These are phyloP conservation scores for Macrolepiota albuminosa DNA, from an alignment of 768 basidiomycete genomes.

Conservation along the genomic window DNA sequence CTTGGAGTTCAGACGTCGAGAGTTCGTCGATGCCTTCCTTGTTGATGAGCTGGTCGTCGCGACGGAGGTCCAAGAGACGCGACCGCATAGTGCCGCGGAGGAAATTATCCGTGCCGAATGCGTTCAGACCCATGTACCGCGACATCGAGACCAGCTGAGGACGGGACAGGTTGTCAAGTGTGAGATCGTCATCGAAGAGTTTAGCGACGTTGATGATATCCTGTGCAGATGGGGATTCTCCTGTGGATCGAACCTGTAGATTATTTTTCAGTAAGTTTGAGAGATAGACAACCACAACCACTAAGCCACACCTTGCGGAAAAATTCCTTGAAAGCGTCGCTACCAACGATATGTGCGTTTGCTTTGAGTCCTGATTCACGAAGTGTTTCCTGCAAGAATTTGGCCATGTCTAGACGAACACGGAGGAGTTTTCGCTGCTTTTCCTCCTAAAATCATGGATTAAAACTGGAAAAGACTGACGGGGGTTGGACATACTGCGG, in stretches of 20 bases:
- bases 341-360: slow-evolving; percentile 88
- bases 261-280: background rate
- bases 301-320: slow-evolving; percentile 80
- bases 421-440: slow-evolving; percentile 94
- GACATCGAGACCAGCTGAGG: slow-evolving; percentile 99
- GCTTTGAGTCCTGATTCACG: slow-evolving; percentile 92
- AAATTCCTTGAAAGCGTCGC: slow-evolving; percentile 97
- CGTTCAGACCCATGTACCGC: slow-evolving; percentile 96
- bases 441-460: slow-evolving; percentile 69
- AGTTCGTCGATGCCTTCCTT: slow-evolving; percentile 87
- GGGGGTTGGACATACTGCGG: slow-evolving; percentile 50
- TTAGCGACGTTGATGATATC: slow-evolving; percentile 95
- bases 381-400: slow-evolving; percentile 97
- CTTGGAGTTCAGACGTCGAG: slow-evolving; percentile 87
- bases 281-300: background rate
- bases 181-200: slow-evolving; percentile 96
- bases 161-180: slow-evolving; percentile 94
- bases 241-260: slow-evolving; percentile 81
- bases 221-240: slow-evolving; percentile 83
- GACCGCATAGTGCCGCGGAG: slow-evolving; percentile 87
- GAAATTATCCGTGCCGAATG: slow-evolving; percentile 99
- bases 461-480: background rate
- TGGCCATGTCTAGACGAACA: slow-evolving; percentile 96
- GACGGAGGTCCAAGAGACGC: slow-evolving; percentile 74
- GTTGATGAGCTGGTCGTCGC: slow-evolving; percentile 92